Evolutionary conservation across 73 alveolate species (phyloP), one percentile per base, ranked within the genome.

Genomic region (Paramecium pentaurelia): DNA sequence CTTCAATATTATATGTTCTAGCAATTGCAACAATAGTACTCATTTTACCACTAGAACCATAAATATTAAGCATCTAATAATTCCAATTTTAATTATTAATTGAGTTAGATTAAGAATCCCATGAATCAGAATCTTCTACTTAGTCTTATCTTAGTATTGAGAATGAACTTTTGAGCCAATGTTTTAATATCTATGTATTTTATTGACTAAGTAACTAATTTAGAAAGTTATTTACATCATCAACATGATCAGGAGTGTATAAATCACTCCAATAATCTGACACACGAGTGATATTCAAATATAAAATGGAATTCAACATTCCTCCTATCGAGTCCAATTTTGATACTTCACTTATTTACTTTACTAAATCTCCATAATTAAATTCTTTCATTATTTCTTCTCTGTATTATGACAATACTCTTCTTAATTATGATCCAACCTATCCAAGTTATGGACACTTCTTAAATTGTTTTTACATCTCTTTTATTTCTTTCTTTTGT

Each of bases 41-140:
- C 73, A 80, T 25, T 80, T 80, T 80, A 25, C 91, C 91, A 28
- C 75, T 42, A 10, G 47, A n/a, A 18, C 91, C 91, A 80, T 45
- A 80, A 1, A 80, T 25, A 27, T 80, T 80, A 18, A 80, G 60
- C 70, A 54, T 54, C 6, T 54, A 4, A 54, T 54, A 54, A 18
- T 54, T 54, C 70, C 70, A 54, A 54, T 54, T 54, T 54, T 54
- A 8, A 54, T 54, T 54, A 14, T 22, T 22, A 11, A 54, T 8
- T 18, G 20, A 54, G 9, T 54, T 54, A 22, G 70, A 54, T 54
- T 54, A 22, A 1, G 70, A 54, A 54, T 54, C 70, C 70, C 70
- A 54, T 64, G 84, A 64, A 34, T 64, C 84, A 28, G 84, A 64
- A 11, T 64, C 84, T 6, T 28, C 45, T 28, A 28, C 27, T 20